Percentiles rank a stretch among this genome's conserved stretches.
These are phyloP conservation scores for Dactylellina haptotyla DNA, from an alignment of 2,329 filamentous ascomycete genomes.

Conservation along the genomic window DNA sequence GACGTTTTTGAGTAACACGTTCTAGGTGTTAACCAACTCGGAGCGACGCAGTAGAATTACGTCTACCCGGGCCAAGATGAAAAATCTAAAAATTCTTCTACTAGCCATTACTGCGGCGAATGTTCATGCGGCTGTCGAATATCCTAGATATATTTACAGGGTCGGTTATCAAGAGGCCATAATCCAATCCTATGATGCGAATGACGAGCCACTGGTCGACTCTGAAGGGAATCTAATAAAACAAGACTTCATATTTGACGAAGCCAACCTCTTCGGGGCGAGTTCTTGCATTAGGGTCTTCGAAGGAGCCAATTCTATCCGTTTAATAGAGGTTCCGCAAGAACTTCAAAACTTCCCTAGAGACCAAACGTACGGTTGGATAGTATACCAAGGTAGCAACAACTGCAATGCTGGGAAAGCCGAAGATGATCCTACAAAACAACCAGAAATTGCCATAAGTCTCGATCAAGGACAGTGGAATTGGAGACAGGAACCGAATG, in stretches of 20 bases:
- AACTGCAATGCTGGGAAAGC: constrained; percentile 16
- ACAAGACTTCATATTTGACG: background rate
- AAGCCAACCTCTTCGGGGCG: constrained; percentile 15
- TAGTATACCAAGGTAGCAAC: constrained; percentile 30
- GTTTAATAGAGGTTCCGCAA: background rate
- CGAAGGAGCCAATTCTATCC: constrained; percentile 16
- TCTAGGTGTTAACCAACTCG: no score
- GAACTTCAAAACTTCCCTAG: background rate
- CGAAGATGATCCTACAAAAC: background rate
- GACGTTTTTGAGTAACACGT: no score
- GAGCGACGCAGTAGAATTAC: no score
- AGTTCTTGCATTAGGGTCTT: constrained; percentile 19
- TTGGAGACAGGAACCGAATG: constrained; percentile 6
- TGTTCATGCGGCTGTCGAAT: background rate
- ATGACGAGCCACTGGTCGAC: background rate
- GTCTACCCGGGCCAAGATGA: no score
- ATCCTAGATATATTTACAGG: constrained; percentile 21
- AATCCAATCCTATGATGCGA: constrained; percentile 10
- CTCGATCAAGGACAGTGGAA: constrained; percentile 19
- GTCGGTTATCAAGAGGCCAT: constrained; percentile 12
- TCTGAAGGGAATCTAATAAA: background rate
- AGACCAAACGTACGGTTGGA: constrained; percentile 24
- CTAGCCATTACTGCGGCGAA: background rate
- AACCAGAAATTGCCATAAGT: constrained; percentile 3
- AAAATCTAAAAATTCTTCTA: background rate